These are phyloP conservation scores for Neonectria punicea DNA, from an alignment of 2,329 filamentous ascomycete species.

Conservation along the genomic window DNA sequence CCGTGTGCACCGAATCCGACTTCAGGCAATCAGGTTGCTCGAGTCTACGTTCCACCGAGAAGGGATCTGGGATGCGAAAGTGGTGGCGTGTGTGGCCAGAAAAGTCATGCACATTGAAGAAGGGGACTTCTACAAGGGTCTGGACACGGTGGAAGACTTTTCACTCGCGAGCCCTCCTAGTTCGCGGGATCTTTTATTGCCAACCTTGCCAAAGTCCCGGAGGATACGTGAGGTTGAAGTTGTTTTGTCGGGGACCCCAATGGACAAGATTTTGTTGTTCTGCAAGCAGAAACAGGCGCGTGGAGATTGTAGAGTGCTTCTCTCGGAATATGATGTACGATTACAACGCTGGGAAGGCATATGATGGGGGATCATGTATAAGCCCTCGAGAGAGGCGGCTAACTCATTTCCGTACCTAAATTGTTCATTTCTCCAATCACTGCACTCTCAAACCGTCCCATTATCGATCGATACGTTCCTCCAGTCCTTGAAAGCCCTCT, in stretches of 20 bases:
- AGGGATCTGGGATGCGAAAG: conserved; percentile 53
- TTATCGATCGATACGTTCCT: too few species aligned
- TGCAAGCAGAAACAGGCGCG: conserved; percentile 26
- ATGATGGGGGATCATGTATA: not conserved
- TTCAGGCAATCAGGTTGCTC: conserved; percentile 50
- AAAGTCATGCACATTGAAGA: conserved; percentile 55
- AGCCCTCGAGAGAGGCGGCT: too few species aligned
- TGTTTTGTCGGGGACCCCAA: conserved; percentile 32
- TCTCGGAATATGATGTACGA: conserved; percentile 31
- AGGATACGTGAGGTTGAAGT: conserved; percentile 35
- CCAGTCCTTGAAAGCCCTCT: too few species aligned
- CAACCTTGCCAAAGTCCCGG: conserved; percentile 23
- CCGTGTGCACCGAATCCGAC: conserved; percentile 52
- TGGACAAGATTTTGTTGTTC: conserved; percentile 34
- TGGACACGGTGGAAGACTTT: conserved; percentile 28
- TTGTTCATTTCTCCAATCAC: too few species aligned
- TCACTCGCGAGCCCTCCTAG: conserved; percentile 16
- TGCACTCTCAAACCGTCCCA: too few species aligned
- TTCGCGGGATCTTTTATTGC: conserved; percentile 23
- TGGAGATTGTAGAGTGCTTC: conserved; percentile 19
- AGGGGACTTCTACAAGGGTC: conserved; percentile 29
- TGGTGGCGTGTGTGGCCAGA: conserved; percentile 45
- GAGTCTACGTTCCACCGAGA: conserved; percentile 47
- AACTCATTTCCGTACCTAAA: too few species aligned
- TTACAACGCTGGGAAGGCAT: conserved; percentile 25